phyloP scores from a whole-genome alignment of 176 grass and related monocot genomes.

The Phoenix dactylifera region DNA sequence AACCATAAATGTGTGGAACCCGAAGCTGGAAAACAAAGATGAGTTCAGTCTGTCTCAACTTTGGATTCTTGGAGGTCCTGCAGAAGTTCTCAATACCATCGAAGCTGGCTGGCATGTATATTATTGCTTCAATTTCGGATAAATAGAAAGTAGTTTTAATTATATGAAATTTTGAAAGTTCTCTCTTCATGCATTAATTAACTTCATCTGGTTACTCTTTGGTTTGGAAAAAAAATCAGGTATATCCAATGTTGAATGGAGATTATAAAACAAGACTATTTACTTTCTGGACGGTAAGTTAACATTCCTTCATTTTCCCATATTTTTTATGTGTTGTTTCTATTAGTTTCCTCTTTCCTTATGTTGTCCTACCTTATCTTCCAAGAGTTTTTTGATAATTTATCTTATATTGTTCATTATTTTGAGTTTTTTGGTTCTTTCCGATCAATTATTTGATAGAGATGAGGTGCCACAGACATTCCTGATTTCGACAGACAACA shows the following conservation, averaged over 20 bases:
- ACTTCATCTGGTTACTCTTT: background rate
- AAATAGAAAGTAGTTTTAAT: background rate
- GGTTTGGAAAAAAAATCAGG: background rate
- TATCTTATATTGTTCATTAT: background rate
- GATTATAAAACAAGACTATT: constrained; percentile 7
- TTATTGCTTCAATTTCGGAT: background rate
- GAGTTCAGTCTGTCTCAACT: constrained; percentile 14
- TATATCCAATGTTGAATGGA: constrained; percentile 4
- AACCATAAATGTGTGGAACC: constrained; percentile 12
- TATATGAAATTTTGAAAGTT: background rate
- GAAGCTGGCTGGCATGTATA: constrained; percentile 10
- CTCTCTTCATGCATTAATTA: background rate
- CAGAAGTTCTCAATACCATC: constrained; percentile 1
- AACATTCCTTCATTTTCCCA: background rate
- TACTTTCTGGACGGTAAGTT: constrained; percentile 18
- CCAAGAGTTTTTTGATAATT: background rate
- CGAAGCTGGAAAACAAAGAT: background rate
- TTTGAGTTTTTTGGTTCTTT: background rate
- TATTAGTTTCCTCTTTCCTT: background rate
- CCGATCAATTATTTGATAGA: too few relatives aligned
- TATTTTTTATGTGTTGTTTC: too few relatives aligned
- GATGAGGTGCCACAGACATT: too few relatives aligned
- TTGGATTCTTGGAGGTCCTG: constrained; percentile 3
- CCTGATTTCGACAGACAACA: too few relatives aligned
- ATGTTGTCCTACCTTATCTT: background rate